Percentiles rank a stretch among this genome's conserved stretches.
Conservation (phyloP, 192 early-diverging fungal genomes). For the Coemansia erecta region DNA sequence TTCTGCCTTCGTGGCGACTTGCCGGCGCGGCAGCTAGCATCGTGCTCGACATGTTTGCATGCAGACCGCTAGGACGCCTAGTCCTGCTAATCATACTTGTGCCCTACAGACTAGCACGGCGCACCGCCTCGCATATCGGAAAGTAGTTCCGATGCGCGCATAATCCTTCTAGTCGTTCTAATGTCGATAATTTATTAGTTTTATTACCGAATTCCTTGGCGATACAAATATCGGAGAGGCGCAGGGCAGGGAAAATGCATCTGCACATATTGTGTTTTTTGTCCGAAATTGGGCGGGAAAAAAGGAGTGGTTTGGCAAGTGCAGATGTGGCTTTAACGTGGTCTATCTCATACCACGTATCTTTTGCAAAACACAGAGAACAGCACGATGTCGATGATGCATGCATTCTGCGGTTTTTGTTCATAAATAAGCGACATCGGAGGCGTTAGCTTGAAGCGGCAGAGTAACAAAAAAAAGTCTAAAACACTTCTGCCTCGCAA, state of each 20-base stretch:
- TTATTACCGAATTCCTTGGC: neutral
- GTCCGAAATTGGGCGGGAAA: neutral
- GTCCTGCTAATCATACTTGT: conserved; percentile 8
- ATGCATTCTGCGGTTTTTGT: no score
- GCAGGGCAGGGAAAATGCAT: no score
- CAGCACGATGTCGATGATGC: no score
- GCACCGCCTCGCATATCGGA: no score
- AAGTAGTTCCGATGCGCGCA: no score
- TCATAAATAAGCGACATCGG: no score
- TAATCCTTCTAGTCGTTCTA: neutral
- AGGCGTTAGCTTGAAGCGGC: no score
- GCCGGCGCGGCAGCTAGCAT: conserved; percentile 4
- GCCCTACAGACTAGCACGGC: neutral
- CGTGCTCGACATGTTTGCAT: conserved; percentile 17
- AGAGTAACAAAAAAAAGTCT: no score
- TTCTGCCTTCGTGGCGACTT: conserved; percentile 24
- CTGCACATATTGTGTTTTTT: neutral
- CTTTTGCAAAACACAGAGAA: neutral
- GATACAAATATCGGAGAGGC: neutral
- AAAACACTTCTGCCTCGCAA: no score
- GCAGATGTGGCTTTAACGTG: no score
- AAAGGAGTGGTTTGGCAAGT: no score
- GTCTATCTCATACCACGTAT: neutral
- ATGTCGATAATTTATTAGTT: neutral
- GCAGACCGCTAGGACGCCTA: conserved; percentile 15